Evolutionary conservation across 2,329 filamentous ascomycete species (phyloP).

Genomic region (Trichophyton mentagrophytes): DNA sequence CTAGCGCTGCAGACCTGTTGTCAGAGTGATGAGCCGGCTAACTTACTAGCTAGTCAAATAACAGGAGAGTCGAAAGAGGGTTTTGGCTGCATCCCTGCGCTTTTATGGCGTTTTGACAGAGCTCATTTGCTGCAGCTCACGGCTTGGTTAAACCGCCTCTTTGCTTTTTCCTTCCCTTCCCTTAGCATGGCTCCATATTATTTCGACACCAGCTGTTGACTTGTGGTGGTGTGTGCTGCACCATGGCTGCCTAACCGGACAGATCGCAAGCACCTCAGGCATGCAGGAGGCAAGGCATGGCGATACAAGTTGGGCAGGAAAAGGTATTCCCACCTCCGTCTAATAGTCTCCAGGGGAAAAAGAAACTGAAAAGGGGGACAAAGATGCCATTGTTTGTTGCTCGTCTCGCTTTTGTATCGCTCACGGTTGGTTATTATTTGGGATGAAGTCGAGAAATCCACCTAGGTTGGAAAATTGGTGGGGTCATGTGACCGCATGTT

Average conservation of each 20-base stretch:
- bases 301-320: constrained; percentile 1
- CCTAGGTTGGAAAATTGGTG: background rate
- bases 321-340: background rate
- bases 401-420: no score
- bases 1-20: constrained; percentile 1
- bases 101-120: background rate
- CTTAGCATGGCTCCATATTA: background rate
- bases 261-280: background rate
- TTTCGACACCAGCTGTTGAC: background rate
- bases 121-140: constrained; percentile 2
- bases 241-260: background rate
- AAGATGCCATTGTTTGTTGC: no score
- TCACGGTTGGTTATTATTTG: no score
- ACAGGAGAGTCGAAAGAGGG: background rate
- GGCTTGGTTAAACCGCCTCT: background rate
- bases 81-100: background rate
- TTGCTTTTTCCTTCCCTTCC: constrained; percentile 1
- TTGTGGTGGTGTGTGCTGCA: background rate
- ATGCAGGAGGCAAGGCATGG: constrained; percentile 1
- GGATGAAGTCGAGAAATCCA: background rate
- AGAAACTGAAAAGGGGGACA: no score
- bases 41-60: background rate
- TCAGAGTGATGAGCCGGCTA: constrained; percentile 1
- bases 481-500: background rate
- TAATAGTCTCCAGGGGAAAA: no score